Conservation (phyloP, 2,329 filamentous ascomycete species). For the Aspergillus ruber region DNA sequence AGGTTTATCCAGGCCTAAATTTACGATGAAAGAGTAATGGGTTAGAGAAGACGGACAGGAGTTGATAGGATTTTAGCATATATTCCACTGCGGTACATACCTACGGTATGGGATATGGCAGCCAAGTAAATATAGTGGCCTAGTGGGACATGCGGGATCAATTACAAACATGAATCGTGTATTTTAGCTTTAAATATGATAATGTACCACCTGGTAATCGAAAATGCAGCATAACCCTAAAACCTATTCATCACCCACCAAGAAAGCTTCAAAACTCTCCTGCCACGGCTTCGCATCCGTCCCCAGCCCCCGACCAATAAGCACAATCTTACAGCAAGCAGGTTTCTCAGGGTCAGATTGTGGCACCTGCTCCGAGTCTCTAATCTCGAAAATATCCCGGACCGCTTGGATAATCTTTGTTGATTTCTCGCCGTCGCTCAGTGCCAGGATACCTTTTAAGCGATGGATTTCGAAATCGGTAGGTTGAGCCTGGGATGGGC, state of each 20-base stretch:
- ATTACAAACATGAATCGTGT: too few relatives aligned
- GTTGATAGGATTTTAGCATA: too few relatives aligned
- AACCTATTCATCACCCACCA: constrained; percentile 10
- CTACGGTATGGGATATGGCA: too few relatives aligned
- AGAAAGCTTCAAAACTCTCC: constrained; percentile 27
- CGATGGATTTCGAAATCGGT: constrained; percentile 72
- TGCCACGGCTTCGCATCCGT: constrained; percentile 25
- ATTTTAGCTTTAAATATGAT: too few relatives aligned
- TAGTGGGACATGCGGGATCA: too few relatives aligned
- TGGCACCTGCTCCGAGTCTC: constrained; percentile 48
- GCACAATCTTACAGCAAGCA: constrained; percentile 38
- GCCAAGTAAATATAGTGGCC: too few relatives aligned
- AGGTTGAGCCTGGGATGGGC: constrained; percentile 15
- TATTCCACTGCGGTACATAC: too few relatives aligned
- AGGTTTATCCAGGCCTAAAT: too few relatives aligned
- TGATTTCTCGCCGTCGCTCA: constrained; percentile 50
- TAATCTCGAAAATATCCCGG: constrained; percentile 85
- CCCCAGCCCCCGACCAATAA: constrained; percentile 42
- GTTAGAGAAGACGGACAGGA: too few relatives aligned
- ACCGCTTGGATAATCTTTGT: constrained; percentile 84
- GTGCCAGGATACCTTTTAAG: constrained; percentile 69
- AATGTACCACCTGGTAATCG: not conserved
- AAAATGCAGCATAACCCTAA: not conserved
- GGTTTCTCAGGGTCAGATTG: constrained; percentile 5
- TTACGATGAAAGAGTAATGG: too few relatives aligned